A percentile compares a stretch with the other conserved stretches of the same genome.
phyloP scores from a whole-genome alignment of 257 asterid species.

The Leonotis leonurus region DNA sequence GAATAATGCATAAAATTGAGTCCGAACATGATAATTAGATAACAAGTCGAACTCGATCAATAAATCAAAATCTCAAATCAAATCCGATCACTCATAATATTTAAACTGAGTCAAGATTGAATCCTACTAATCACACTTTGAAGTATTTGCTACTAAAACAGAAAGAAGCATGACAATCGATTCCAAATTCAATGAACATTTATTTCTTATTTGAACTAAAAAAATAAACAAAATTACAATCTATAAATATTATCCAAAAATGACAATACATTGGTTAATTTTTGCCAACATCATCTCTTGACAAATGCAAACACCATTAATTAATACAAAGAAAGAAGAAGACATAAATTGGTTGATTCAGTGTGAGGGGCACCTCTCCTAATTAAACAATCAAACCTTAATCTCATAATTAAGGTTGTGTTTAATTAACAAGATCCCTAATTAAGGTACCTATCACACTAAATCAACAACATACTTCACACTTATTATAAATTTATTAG shows the following conservation, averaged over 20 bases:
- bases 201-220: constrained; percentile 14
- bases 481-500: neutral
- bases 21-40: too few relatives aligned
- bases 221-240: constrained; percentile 8
- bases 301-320: neutral
- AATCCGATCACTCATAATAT: too few relatives aligned
- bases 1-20: too few relatives aligned
- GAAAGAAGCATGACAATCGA: too few relatives aligned
- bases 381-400: neutral
- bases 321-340: neutral
- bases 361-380: constrained; percentile 22
- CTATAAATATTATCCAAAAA: neutral
- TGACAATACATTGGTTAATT: neutral
- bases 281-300: neutral
- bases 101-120: too few relatives aligned
- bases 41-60: too few relatives aligned
- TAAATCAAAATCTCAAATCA: too few relatives aligned
- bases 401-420: neutral
- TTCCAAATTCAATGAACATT: neutral
- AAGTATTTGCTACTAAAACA: too few relatives aligned
- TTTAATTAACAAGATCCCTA: neutral
- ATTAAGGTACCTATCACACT: constrained; percentile 19
- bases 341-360: constrained; percentile 13
- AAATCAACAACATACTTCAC: constrained; percentile 14
- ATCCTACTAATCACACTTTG: too few relatives aligned